phyloP scores from a whole-genome alignment of 169 alveolate species.

The Plasmodium ovale region DNA sequence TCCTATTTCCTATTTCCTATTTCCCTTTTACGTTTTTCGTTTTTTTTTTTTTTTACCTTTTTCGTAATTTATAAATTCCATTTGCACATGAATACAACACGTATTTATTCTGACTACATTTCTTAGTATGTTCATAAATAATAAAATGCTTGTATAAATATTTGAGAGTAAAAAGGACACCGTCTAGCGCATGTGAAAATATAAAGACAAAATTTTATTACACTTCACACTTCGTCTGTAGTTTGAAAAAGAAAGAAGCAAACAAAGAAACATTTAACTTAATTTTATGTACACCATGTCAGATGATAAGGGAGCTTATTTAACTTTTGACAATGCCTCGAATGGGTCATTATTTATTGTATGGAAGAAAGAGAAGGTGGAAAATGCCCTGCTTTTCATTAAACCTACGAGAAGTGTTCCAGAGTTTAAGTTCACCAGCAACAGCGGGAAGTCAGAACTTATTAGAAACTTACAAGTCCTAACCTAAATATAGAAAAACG shows the following conservation, averaged over 20 bases:
- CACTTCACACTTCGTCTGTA: not conserved
- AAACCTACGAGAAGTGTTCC: conserved; percentile 77
- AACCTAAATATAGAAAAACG: conserved; percentile 1
- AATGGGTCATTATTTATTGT: conserved; percentile 79
- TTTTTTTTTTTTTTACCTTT: not conserved
- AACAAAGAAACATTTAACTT: not conserved
- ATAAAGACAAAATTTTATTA: not conserved
- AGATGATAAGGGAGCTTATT: conserved; percentile 77
- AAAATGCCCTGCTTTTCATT: conserved; percentile 69
- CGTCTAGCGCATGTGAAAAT: not conserved
- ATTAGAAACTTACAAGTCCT: conserved; percentile 77
- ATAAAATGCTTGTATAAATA: conserved; percentile 2
- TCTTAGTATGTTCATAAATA: not conserved
- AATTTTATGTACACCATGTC: conserved; percentile 18
- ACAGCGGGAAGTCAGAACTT: conserved; percentile 77
- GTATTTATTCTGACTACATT: not conserved
- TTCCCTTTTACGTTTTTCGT: not conserved
- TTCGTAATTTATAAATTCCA: conserved; percentile 10
- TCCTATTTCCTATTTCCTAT: not conserved
- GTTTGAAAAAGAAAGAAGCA: conserved; percentile 1
- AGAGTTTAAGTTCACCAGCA: conserved; percentile 74
- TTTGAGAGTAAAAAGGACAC: conserved; percentile 1
- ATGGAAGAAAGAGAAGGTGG: conserved; percentile 76
- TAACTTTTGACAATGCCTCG: conserved; percentile 77
- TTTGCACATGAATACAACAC: not conserved